Percentiles rank a stretch among this genome's conserved stretches.
Evolutionary conservation across 164 flowering plant species (phyloP).

Genomic region (Chimonanthus salicifolius): DNA sequence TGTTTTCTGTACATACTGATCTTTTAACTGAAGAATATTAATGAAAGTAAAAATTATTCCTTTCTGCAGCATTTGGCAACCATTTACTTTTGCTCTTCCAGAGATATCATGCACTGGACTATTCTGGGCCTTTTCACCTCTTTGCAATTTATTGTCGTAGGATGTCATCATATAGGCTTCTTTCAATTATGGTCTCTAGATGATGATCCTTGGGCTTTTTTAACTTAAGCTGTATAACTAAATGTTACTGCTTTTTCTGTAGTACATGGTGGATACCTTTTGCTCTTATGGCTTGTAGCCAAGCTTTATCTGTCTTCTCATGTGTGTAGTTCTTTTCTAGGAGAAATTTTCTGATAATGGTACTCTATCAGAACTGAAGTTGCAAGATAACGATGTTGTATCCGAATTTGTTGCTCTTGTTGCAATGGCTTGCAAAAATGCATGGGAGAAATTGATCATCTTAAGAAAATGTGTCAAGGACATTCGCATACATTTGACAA

Average conservation of each 20-base stretch:
- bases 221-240: not conserved
- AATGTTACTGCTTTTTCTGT: too few species aligned
- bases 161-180: not conserved
- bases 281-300: not conserved
- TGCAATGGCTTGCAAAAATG: slow-evolving; percentile 36
- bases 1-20: not conserved
- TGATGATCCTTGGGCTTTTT: not conserved
- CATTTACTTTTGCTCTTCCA: not conserved
- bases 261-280: not conserved
- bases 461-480: slow-evolving; percentile 35
- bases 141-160: not conserved
- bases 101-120: not conserved
- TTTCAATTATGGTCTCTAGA: not conserved
- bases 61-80: not conserved
- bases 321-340: slow-evolving; percentile 16
- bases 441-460: slow-evolving; percentile 24
- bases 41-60: not conserved
- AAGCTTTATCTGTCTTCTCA: not conserved
- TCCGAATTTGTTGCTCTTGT: slow-evolving; percentile 27
- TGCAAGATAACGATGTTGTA: slow-evolving; percentile 18
- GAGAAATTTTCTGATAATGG: slow-evolving; percentile 24
- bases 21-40: not conserved
- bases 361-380: slow-evolving; percentile 19
- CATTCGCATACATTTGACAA: slow-evolving; percentile 37
- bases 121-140: not conserved